phyloP scores from a whole-genome alignment of 108 stramenopile genomes.

The Conticribra weissflogii region DNA sequence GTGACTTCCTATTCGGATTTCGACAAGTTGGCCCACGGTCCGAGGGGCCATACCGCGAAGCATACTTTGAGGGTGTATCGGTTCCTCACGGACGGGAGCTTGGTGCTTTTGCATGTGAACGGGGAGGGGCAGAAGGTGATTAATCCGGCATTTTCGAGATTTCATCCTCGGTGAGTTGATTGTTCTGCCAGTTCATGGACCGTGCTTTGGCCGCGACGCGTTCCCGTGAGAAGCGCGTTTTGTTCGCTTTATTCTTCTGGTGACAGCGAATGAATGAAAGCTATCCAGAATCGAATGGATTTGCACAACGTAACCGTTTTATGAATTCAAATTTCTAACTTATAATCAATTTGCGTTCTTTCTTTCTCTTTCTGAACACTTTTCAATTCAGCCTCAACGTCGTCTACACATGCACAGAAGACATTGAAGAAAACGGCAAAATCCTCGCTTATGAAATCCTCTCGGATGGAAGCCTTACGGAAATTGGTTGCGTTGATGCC shows the following conservation, averaged over 20 bases:
- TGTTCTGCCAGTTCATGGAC: neutral
- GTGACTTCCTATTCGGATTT: constrained; percentile 77
- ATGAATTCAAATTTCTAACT: constrained; percentile 2
- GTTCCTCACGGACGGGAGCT: constrained; percentile 82
- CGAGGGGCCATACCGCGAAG: constrained; percentile 79
- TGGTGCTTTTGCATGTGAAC: constrained; percentile 83
- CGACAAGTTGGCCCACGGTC: constrained; percentile 92
- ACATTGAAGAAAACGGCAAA: constrained; percentile 87
- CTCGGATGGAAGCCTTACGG: constrained; percentile 63
- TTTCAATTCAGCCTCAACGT: constrained; percentile 64
- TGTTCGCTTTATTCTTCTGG: neutral
- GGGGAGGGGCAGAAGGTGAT: constrained; percentile 72
- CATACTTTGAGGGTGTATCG: constrained; percentile 83
- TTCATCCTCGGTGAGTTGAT: constrained; percentile 70
- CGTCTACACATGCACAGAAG: constrained; percentile 96
- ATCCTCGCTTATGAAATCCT: constrained; percentile 82
- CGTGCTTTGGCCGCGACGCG: too few relatives aligned
- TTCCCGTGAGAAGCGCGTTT: neutral
- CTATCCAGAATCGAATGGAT: too few relatives aligned
- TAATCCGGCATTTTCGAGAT: constrained; percentile 94
- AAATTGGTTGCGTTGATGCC: constrained; percentile 75
- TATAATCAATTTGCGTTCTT: neutral
- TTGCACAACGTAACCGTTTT: too few relatives aligned
- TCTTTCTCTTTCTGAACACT: neutral
- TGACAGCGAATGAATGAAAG: too few relatives aligned